phyloP scores from a whole-genome alignment of 179 eudicot genomes.

The Pouteria campechiana region DNA sequence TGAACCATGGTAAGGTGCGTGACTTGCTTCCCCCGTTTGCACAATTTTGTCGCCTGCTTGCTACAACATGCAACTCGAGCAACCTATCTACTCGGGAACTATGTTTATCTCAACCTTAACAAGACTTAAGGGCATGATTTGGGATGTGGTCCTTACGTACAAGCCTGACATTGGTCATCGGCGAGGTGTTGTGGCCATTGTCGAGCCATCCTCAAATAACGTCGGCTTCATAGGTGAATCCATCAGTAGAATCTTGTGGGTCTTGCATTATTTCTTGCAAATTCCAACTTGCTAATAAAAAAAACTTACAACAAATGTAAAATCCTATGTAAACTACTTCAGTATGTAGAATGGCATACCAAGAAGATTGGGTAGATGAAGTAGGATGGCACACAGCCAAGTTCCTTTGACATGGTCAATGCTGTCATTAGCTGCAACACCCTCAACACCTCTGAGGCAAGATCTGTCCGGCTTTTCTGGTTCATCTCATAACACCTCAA shows the following conservation, averaged over 20 bases:
- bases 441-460: slow-evolving; percentile 63
- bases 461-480: slow-evolving; percentile 45
- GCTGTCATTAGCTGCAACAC: slow-evolving; percentile 45
- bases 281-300: too few species aligned
- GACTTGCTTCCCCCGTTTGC: too few species aligned
- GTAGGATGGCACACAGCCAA: slow-evolving; percentile 52
- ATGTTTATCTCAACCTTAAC: too few species aligned
- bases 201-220: slow-evolving; percentile 78
- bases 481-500: slow-evolving; percentile 53
- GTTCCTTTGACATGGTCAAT: too few species aligned
- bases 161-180: slow-evolving; percentile 89
- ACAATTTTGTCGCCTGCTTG: too few species aligned
- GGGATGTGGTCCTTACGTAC: slow-evolving; percentile 49
- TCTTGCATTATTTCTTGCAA: slow-evolving; percentile 75
- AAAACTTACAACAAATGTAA: too few species aligned
- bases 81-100: too few species aligned
- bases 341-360: too few species aligned
- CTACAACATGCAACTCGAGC: too few species aligned
- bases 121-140: slow-evolving; percentile 68
- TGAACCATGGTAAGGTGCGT: too few species aligned
- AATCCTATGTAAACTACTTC: too few species aligned
- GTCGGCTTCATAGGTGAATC: slow-evolving; percentile 79
- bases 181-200: slow-evolving; percentile 69
- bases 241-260: slow-evolving; percentile 83
- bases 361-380: slow-evolving; percentile 79